Evolutionary conservation across 306 rosid species (phyloP).

Genomic region (Cicer chorassanicum): DNA sequence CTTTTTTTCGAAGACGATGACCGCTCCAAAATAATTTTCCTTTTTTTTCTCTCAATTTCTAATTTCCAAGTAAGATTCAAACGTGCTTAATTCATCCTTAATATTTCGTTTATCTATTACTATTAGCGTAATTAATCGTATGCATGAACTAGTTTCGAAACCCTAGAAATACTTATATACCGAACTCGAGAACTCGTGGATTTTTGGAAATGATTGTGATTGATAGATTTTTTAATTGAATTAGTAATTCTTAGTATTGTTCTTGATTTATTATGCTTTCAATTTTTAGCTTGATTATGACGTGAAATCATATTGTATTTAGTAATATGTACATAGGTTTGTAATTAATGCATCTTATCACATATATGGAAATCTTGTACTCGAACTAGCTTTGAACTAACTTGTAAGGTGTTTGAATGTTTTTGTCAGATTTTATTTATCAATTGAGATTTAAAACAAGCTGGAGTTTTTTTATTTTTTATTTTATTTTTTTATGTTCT

Average conservation of each 20-base stretch:
- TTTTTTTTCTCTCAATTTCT: constrained; percentile 12
- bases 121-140: neutral
- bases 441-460: neutral
- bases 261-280: constrained; percentile 31
- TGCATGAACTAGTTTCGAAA: constrained; percentile 17
- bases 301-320: neutral
- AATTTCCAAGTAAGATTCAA: constrained; percentile 44
- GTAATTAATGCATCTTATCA: constrained; percentile 8
- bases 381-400: constrained; percentile 21
- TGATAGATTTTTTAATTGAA: neutral
- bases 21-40: constrained; percentile 21
- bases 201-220: neutral
- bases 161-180: constrained; percentile 40
- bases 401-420: constrained; percentile 17
- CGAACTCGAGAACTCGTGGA: neutral
- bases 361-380: neutral
- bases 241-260: constrained; percentile 6
- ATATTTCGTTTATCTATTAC: neutral
- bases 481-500: too few species aligned
- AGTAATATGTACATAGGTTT: neutral
- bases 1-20: constrained; percentile 19
- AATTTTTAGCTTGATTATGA: neutral
- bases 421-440: constrained; percentile 10
- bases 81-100: neutral
- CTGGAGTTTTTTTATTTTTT: neutral